Percentiles rank a stretch among this genome's conserved stretches.
These are phyloP conservation scores for Fraxinus paxiana DNA, from an alignment of 305 asterid genomes.

Conservation along the genomic window DNA sequence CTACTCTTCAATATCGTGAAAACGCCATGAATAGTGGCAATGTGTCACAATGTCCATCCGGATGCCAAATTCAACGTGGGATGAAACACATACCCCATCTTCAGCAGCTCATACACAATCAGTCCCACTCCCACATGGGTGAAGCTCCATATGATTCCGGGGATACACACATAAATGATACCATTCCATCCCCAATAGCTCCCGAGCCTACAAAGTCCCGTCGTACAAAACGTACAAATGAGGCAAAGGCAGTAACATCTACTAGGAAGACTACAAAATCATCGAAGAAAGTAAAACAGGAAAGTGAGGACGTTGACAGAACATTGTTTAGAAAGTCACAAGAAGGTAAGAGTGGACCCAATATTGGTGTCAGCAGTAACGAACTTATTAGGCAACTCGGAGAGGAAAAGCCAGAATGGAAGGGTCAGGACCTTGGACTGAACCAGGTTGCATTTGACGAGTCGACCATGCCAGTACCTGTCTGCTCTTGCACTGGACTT, in stretches of 20 bases:
- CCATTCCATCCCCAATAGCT: constrained; percentile 45
- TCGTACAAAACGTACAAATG: constrained; percentile 60
- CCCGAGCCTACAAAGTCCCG: constrained; percentile 61
- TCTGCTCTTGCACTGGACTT: constrained; percentile 88
- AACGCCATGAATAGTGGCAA: constrained; percentile 43
- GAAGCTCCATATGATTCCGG: constrained; percentile 41
- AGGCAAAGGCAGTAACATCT: constrained; percentile 39
- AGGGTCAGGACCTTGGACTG: constrained; percentile 83
- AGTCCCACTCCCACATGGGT: constrained; percentile 30
- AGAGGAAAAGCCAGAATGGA: constrained; percentile 60
- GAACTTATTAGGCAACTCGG: constrained; percentile 36
- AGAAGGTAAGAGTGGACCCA: constrained; percentile 45
- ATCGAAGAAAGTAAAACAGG: constrained; percentile 53
- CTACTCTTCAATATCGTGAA: constrained; percentile 74
- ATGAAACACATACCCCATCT: constrained; percentile 76
- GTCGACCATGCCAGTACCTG: constrained; percentile 86
- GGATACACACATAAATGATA: constrained; percentile 45
- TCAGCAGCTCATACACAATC: constrained; percentile 50
- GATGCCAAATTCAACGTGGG: constrained; percentile 65
- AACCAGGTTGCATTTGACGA: constrained; percentile 88
- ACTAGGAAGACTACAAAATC: constrained; percentile 47
- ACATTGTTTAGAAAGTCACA: constrained; percentile 35
- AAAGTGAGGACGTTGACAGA: constrained; percentile 51
- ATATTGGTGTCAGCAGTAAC: constrained; percentile 29
- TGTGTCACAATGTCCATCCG: constrained; percentile 61